phyloP scores from a whole-genome alignment of 441 rosid genomes.

The Jatropha podagrica region DNA sequence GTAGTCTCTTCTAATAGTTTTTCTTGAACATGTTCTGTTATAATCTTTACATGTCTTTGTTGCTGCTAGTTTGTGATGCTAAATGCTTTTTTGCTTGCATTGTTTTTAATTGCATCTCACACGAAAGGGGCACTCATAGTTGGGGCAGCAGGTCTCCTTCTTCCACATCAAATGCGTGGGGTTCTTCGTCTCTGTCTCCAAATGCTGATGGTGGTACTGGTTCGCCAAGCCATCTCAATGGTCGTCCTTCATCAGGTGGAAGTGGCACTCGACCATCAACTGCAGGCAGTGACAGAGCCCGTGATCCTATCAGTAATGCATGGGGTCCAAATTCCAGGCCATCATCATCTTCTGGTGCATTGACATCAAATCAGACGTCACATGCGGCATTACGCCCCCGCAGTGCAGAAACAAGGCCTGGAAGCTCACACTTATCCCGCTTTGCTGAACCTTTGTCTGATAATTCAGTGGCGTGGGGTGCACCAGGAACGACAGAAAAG shows the following conservation, averaged over 20 bases:
- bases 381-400: conserved; percentile 73
- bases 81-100: conserved; percentile 10
- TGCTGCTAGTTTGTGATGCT: background rate
- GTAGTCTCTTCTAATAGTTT: conserved; percentile 9
- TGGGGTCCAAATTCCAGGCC: conserved; percentile 93
- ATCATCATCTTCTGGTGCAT: conserved; percentile 88
- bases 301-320: conserved; percentile 56
- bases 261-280: conserved; percentile 93
- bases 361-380: conserved; percentile 74
- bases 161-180: conserved; percentile 84
- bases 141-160: conserved; percentile 92
- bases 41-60: conserved; percentile 3
- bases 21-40: background rate
- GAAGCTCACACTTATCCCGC: conserved; percentile 95
- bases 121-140: conserved; percentile 83
- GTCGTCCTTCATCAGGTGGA: conserved; percentile 97
- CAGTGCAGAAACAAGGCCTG: conserved; percentile 99
- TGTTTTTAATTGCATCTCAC: conserved; percentile 21
- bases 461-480: conserved; percentile 60
- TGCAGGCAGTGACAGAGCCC: conserved; percentile 78
- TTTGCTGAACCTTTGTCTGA: conserved; percentile 84
- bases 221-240: conserved; percentile 81
- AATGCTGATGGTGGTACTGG: conserved; percentile 67
- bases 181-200: conserved; percentile 69
- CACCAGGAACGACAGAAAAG: conserved; percentile 51